Base-by-base conservation (phyloP, 306 rosid genomes). In the Rosa multiflora region DNA sequence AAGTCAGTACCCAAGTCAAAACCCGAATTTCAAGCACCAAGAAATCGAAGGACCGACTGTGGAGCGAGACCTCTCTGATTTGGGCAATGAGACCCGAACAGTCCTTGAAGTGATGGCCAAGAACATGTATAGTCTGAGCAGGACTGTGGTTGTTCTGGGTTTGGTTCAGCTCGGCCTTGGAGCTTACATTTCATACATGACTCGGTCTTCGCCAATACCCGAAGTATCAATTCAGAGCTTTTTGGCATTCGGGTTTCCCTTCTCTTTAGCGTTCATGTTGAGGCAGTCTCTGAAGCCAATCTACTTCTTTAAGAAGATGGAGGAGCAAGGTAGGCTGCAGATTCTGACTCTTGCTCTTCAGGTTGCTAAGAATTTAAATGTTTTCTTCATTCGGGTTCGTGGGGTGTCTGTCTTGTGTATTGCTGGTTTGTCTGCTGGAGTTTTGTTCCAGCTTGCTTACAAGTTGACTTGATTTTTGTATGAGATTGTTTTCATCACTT, bases 11-110 rank as follows among this genome's bases (percentile, higher is more conserved):
- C 97, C 93, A 1, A 88, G 92, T 48, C 85, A 86, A 84, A 89
- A 86, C 82, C 90, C 88, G 0, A 53, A 86, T 15, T 92, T 94
- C 85, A 91, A 91, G 88, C 99, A 93, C 85, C 99, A 92, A 73
- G 99, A 95, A 39, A 95, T 95, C 21, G 98, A 95, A 76, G 98
- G 96, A 0, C 99, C 99, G 0, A 95, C 99, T 0, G 99, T 95
- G n/a, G 98, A 92, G 74, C 82, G 97, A 1, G 97, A 95, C 62
- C 81, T 83, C 1, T 92, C 97, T 0, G 42, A 90, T 1, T 58
- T 95, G 47, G 99, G 89, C 5, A 84, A 82, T 17, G 98, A 95
- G 76, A 95, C 91, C 3, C 81, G 99, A 35, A 76, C 83, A 20
- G 90, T 89, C 20, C 82, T 90, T 0, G 94, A 91, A 67, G 42